Conservation (phyloP, 1,284 basidiomycete genomes). For the Porogramme epimiltina region DNA sequence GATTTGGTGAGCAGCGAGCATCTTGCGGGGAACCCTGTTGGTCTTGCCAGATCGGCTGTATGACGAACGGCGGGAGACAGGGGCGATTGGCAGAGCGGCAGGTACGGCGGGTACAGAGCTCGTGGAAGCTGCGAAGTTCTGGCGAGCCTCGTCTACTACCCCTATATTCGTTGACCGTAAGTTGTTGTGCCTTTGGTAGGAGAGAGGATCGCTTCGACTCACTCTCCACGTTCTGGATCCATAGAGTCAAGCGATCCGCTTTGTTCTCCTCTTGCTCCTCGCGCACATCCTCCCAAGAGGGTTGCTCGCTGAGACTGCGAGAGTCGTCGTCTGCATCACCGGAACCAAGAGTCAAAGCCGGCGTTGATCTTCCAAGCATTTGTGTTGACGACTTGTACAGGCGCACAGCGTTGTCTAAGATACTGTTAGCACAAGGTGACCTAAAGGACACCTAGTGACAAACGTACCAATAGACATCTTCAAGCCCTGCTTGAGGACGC, state of each 20-base stretch:
- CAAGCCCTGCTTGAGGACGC: slow-evolving; percentile 62
- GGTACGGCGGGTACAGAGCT: slow-evolving; percentile 47
- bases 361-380: slow-evolving; percentile 26
- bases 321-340: slow-evolving; percentile 25
- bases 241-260: slow-evolving; percentile 69
- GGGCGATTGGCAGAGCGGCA: slow-evolving; percentile 60
- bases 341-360: slow-evolving; percentile 19
- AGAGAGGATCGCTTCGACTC: no score
- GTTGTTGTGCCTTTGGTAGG: no score
- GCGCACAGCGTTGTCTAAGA: slow-evolving; percentile 55
- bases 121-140: slow-evolving; percentile 63
- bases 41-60: slow-evolving; percentile 42
- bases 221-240: slow-evolving; percentile 82
- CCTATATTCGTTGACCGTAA: slow-evolving; percentile 39
- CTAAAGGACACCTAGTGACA: not conserved
- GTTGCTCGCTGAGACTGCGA: slow-evolving; percentile 35
- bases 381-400: slow-evolving; percentile 55
- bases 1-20: slow-evolving; percentile 70
- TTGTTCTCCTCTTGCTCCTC: slow-evolving; percentile 44
- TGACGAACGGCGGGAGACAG: slow-evolving; percentile 52
- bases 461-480: slow-evolving; percentile 70
- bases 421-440: not conserved
- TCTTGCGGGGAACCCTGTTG: slow-evolving; percentile 56
- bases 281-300: slow-evolving; percentile 49
- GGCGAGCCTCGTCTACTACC: slow-evolving; percentile 74